Base-by-base conservation (phyloP, 331 rosid species). In the Erythrophleum ivorense region DNA sequence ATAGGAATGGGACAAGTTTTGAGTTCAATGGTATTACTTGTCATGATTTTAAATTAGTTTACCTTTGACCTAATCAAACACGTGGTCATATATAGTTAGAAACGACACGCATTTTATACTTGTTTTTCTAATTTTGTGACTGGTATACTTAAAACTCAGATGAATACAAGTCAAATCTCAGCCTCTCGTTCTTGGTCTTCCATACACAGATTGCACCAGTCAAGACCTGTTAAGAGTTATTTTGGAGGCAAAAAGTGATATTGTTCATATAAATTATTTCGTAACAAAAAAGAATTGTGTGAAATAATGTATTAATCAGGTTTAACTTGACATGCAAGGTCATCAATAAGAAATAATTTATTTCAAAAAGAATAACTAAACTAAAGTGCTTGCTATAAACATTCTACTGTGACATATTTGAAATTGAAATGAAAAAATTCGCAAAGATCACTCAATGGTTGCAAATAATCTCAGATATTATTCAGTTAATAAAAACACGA, bases 381-480 rank as follows among this genome's bases (percentile, higher is more conserved):
- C 5, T 15, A 57, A 21, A n/a, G 33, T 14, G 33, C 1, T 57
- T 60, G 12, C 13, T 19, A 58, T 2, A 43, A 65, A 36, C 36
- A 60, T 46, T 71, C 52, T 48, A 2, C 7, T 14, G 1, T 2
- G 79, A 38, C 5, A 49, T 53, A 1, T 38, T 60, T 80, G 73
- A 45, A 59, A 15, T 72, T 48, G 19, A 72, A 19, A 21, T 46
- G 12, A 21, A 68, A 38, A 75, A 79, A 18, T 68, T 68, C 66
- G 77, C 29, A 76, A 76, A 55, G 54, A 46, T 54, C n/a, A 11
- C 62, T 65, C 71, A 72, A 9, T 52, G 55, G 73, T 50, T 75
- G 64, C 84, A 81, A 29, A 36, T 67, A 66, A 79, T 78, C 73
- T 70, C 73, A 45, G 58, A 71, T 64, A 66, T 77, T 86, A 82